Base-by-base conservation (phyloP, 306 rosid genomes). In the Sechiopsis laciniata region DNA sequence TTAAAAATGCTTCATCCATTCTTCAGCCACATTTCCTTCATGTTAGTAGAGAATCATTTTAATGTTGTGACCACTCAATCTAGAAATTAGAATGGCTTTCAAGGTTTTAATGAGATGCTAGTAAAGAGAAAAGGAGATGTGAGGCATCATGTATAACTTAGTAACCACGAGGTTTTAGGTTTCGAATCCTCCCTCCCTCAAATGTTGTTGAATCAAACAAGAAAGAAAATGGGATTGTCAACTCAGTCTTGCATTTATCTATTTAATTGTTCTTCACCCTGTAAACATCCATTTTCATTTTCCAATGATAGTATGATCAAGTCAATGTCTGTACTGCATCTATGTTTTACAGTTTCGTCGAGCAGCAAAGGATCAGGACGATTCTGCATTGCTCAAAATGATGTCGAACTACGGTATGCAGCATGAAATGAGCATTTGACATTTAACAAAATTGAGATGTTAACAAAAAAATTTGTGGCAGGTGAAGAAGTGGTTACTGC, bases 401-500 rank as follows among this genome's bases (percentile, higher is more conserved):
- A 89, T 95, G 97, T 84, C 97, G 50, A 87, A 77, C 76, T 95
- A 95, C 73, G 99, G 99, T 91, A 89, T 61, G 76, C 53, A 53
- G 48, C 53, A 53, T 19, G 48, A 32, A 26, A 65, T 14, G 52
- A 52, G 37, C 55, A 37, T 11, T 21, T 7, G 13, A 74, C n/a
- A 50, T 51, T 81, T 75, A 35, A 77, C 52, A 42, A 24, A 62
- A 26, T 29, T 72, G 65, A 81, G 55, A 61, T 79, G 52, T 46
- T 50, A 3, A 53, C 66, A 51, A 26, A 11, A 10, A 55, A 8
- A 59, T 50, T 63, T 8, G 51, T 53, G 68, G 67, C 91, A 95
- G 99, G 97, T 78, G 97, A 91, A 84, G 99, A 91, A 82, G 95
- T 95, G n/a, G 97, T 91, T 40, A 89, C 92, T 24, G 97, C 97